Evolutionary conservation across 768 basidiomycete genomes (phyloP).

Genomic region (Strobilomyces confusus): DNA sequence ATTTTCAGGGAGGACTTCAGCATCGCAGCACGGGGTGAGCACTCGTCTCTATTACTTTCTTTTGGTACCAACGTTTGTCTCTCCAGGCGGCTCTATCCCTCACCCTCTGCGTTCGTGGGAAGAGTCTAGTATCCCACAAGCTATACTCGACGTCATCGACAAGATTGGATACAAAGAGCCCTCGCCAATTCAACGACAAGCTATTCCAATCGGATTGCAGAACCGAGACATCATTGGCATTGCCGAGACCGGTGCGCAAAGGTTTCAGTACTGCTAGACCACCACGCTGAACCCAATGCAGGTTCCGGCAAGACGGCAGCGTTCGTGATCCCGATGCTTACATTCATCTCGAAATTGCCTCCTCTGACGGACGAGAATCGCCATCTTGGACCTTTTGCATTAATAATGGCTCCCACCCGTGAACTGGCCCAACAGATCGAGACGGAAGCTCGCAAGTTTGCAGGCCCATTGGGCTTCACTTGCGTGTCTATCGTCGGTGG

Average conservation of each 20-base stretch:
- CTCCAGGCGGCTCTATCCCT: conserved; percentile 84
- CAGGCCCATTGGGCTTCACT: conserved; percentile 81
- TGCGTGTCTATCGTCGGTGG: conserved; percentile 99
- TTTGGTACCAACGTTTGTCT: neutral
- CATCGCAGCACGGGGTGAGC: conserved; percentile 81
- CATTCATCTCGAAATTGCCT: conserved; percentile 87
- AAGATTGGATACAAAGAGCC: conserved; percentile 96
- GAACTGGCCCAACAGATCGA: conserved; percentile 98
- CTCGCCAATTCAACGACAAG: conserved; percentile 94
- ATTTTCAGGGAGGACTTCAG: conserved; percentile 99
- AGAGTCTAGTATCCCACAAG: conserved; percentile 78
- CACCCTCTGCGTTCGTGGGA: conserved; percentile 90
- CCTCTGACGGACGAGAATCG: conserved; percentile 89
- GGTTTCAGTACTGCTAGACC: neutral
- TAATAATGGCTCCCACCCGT: conserved; percentile 96
- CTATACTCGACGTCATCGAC: conserved; percentile 81
- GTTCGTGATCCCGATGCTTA: conserved; percentile 96
- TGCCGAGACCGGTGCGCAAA: conserved; percentile 83
- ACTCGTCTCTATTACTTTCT: neutral
- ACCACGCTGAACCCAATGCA: conserved; percentile 27
- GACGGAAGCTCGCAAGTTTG: conserved; percentile 88
- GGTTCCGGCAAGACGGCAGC: conserved; percentile 99
- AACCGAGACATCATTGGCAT: conserved; percentile 98
- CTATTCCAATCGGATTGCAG: conserved; percentile 97
- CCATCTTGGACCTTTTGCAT: conserved; percentile 88